A percentile compares a stretch with the other conserved stretches of the same genome.
These are phyloP conservation scores for Metarhizium anisopliae DNA, from an alignment of 2,329 filamentous ascomycete species.

Conservation along the genomic window DNA sequence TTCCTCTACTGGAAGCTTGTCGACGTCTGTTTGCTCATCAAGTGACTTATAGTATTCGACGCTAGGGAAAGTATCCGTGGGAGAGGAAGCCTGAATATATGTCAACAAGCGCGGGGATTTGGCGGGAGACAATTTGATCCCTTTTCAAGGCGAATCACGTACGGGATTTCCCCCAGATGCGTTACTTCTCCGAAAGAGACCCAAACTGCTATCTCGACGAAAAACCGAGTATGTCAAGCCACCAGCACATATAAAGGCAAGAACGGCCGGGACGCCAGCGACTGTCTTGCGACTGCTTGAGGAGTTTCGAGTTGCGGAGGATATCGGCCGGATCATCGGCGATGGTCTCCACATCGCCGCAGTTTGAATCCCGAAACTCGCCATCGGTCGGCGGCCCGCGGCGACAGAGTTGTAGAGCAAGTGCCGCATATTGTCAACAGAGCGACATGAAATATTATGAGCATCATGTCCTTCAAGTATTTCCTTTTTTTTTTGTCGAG, in stretches of 20 bases:
- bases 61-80: neutral
- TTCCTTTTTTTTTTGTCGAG: neutral
- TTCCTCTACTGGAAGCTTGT: conserved; percentile 17
- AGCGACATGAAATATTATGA: neutral
- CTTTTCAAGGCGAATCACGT: neutral
- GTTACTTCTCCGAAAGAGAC: neutral
- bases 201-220: neutral
- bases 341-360: neutral
- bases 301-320: neutral
- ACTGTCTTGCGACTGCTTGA: neutral
- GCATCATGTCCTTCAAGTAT: neutral
- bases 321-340: neutral
- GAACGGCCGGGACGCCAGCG: neutral
- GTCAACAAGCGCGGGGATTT: neutral
- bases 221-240: neutral
- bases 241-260: neutral
- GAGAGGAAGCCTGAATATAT: neutral
- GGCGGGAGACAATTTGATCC: neutral
- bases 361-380: neutral
- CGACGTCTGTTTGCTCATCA: conserved; percentile 1
- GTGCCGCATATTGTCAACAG: neutral
- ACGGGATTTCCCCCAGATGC: neutral
- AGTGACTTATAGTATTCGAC: conserved; percentile 1
- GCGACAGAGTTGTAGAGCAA: neutral
- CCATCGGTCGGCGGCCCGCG: neutral